Evolutionary conservation across 129 eudicot genomes (phyloP).

Genomic region (Mikania micrantha): DNA sequence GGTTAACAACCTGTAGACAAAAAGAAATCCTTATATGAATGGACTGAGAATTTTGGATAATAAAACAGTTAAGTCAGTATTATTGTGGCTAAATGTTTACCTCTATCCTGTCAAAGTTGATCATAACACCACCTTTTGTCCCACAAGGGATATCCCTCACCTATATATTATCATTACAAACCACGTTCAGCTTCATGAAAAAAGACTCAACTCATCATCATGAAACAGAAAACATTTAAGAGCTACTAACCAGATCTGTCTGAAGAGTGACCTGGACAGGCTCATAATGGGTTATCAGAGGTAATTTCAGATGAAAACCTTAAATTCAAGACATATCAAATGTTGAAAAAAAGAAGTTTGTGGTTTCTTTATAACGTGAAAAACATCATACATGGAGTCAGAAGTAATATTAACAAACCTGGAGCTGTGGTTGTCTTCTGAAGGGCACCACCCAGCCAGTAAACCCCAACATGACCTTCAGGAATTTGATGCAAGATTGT

Average conservation of each 20-base stretch:
- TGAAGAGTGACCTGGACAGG: slow-evolving; percentile 95
- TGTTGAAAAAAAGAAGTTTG: not conserved
- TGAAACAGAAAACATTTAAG: not conserved
- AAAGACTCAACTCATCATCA: not conserved
- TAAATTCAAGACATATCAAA: not conserved
- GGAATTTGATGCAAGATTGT: slow-evolving; percentile 87
- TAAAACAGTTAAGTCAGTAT: not conserved
- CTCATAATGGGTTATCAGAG: slow-evolving; percentile 79
- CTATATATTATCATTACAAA: slow-evolving; percentile 36
- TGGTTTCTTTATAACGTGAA: slow-evolving; percentile 2
- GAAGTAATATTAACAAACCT: slow-evolving; percentile 33
- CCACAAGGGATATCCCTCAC: slow-evolving; percentile 98
- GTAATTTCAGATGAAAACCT: slow-evolving; percentile 91
- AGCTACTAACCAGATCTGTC: slow-evolving; percentile 69
- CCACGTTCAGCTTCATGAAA: not conserved
- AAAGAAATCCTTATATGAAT: not conserved
- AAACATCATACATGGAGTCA: not conserved
- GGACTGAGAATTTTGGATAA: not conserved
- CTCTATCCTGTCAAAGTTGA: slow-evolving; percentile 84
- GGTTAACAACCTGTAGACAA: slow-evolving; percentile 78
- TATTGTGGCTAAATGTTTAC: slow-evolving; percentile 24
- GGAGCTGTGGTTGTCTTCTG: slow-evolving; percentile 66
- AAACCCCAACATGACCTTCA: slow-evolving; percentile 98
- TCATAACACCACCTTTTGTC: slow-evolving; percentile 97
- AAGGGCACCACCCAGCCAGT: slow-evolving; percentile 97